Conservation (phyloP, 2,329 filamentous ascomycete species). For the Verticillium klebahnii region DNA sequence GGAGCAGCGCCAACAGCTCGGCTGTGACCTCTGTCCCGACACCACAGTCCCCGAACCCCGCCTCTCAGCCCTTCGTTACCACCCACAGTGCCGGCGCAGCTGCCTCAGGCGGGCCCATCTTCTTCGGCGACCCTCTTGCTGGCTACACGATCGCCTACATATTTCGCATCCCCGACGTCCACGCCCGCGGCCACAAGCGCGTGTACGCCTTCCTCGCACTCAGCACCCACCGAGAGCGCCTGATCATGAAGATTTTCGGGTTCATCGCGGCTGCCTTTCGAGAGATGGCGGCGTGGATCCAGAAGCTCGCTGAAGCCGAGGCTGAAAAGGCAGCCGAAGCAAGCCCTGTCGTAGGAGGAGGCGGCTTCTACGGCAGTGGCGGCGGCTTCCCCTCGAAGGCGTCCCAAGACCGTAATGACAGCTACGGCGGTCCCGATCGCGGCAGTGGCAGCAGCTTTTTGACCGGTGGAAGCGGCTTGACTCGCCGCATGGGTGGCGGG, state of each 20-base stretch:
- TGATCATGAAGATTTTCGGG: conserved; percentile 62
- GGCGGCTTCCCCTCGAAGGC: conserved; percentile 12
- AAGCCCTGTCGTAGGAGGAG: conserved; percentile 32
- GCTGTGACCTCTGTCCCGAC: conserved; percentile 8
- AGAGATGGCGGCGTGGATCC: conserved; percentile 62
- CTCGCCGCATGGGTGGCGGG: conserved; percentile 52
- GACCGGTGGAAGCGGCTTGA: conserved; percentile 50
- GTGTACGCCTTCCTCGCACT: conserved; percentile 64
- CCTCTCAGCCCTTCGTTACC: conserved; percentile 47
- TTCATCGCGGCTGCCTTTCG: conserved; percentile 58
- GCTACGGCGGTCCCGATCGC: conserved; percentile 22
- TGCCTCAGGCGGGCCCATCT: conserved; percentile 60
- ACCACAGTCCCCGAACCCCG: conserved; percentile 16
- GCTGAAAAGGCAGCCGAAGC: conserved; percentile 49
- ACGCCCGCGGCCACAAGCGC: conserved; percentile 63
- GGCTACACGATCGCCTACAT: conserved; percentile 68
- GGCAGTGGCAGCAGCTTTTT: conserved; percentile 49
- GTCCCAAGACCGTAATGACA: background rate
- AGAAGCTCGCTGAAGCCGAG: conserved; percentile 58
- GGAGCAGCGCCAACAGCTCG: conserved; percentile 28
- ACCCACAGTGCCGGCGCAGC: conserved; percentile 49
- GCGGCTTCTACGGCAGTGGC: conserved; percentile 34
- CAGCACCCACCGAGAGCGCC: conserved; percentile 59
- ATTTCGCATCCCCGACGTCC: conserved; percentile 64
- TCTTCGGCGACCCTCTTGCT: conserved; percentile 61